Evolutionary conservation across 2,329 filamentous ascomycete genomes (phyloP).

Genomic region (Atkinsonella texensis): DNA sequence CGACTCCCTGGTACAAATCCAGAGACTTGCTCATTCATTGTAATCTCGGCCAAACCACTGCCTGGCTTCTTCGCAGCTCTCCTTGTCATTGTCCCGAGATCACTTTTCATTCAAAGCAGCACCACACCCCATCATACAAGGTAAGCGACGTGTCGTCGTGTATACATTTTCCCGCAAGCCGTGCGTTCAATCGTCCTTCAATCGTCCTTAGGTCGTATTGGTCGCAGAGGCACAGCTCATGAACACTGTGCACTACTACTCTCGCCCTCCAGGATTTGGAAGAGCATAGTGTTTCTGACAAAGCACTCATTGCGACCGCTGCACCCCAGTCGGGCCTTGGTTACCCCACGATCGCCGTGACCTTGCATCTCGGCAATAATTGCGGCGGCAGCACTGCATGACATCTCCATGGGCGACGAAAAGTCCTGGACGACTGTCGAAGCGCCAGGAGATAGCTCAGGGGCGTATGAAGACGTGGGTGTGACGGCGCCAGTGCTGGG

Average conservation of each 20-base stretch:
- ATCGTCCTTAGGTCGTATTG: too few species aligned
- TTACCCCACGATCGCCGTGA: conserved; percentile 15
- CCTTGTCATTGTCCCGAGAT: too few species aligned
- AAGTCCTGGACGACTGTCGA: conserved; percentile 4
- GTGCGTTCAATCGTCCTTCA: too few species aligned
- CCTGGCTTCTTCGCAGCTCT: too few species aligned
- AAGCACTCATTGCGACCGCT: conserved; percentile 16
- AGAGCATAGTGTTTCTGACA: conserved; percentile 22
- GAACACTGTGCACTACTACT: not conserved
- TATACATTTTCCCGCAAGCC: too few species aligned
- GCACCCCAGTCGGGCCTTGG: conserved; percentile 20
- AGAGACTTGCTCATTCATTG: not conserved
- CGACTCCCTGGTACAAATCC: not conserved
- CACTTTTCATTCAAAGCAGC: too few species aligned
- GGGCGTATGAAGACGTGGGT: conserved; percentile 9
- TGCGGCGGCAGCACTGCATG: conserved; percentile 21
- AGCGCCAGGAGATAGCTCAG: conserved; percentile 8
- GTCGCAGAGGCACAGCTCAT: not conserved
- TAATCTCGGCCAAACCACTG: not conserved
- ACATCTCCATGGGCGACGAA: conserved; percentile 21
- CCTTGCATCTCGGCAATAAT: conserved; percentile 30
- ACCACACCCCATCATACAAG: not conserved
- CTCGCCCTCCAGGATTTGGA: conserved; percentile 20
- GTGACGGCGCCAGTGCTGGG: conserved; percentile 12
- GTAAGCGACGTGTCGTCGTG: not conserved